phyloP scores from a whole-genome alignment of 768 basidiomycete genomes.

The Panus rudis region DNA sequence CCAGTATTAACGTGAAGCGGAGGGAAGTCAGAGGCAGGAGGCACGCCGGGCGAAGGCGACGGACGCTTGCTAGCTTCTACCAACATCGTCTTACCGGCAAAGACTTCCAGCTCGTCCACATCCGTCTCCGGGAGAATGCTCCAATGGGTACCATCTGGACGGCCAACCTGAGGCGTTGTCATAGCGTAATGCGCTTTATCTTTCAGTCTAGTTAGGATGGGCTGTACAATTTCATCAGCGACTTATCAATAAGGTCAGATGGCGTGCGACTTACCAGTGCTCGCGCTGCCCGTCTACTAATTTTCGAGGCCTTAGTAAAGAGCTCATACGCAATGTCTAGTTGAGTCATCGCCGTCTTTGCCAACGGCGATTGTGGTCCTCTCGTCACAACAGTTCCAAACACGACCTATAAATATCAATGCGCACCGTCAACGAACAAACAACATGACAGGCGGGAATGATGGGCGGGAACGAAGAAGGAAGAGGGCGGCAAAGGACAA shows the following conservation, averaged over 20 bases:
- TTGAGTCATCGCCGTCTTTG: slow-evolving; percentile 59
- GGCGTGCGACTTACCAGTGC: slow-evolving; percentile 42
- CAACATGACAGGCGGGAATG: too few species aligned
- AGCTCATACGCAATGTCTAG: slow-evolving; percentile 60
- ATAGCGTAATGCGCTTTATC: slow-evolving; percentile 64
- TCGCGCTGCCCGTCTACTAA: slow-evolving; percentile 57
- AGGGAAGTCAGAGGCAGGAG: too few species aligned
- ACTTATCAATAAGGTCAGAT: slow-evolving; percentile 4
- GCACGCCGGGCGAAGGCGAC: slow-evolving; percentile 13
- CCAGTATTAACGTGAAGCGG: too few species aligned
- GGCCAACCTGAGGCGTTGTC: slow-evolving; percentile 26
- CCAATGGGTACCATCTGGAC: slow-evolving; percentile 40
- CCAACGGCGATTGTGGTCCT: slow-evolving; percentile 62
- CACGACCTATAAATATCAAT: slow-evolving; percentile 59
- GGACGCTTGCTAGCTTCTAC: slow-evolving; percentile 39
- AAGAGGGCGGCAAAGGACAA: not conserved
- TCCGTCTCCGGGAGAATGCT: slow-evolving; percentile 43
- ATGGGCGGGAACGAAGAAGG: not conserved
- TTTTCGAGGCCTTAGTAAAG: slow-evolving; percentile 53
- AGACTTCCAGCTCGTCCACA: slow-evolving; percentile 64
- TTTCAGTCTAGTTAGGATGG: slow-evolving; percentile 49
- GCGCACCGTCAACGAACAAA: too few species aligned
- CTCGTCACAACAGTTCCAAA: slow-evolving; percentile 76
- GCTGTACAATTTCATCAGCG: slow-evolving; percentile 29
- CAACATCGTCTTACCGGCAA: slow-evolving; percentile 60